Conservation (phyloP, 306 rosid genomes). For the Alnus glutinosa region DNA sequence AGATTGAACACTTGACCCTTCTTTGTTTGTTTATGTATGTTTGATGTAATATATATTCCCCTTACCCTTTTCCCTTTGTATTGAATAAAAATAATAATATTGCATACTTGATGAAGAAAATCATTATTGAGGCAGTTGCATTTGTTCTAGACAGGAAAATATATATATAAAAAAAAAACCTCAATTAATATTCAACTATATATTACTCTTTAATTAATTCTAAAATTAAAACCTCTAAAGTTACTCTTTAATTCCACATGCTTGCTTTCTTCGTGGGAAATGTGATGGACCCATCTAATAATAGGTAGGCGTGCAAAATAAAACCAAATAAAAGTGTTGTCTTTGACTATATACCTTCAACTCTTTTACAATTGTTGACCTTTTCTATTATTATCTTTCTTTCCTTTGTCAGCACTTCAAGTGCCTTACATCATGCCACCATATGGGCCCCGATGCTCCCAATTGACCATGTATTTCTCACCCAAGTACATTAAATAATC, state of each 20-base stretch:
- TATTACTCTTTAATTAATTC: not conserved
- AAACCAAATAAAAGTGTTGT: constrained; percentile 16
- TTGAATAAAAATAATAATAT: no score
- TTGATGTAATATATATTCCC: no score
- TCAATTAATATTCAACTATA: not conserved
- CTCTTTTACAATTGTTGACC: not conserved
- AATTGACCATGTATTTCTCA: not conserved
- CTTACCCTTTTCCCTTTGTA: no score
- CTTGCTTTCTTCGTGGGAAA: constrained; percentile 2
- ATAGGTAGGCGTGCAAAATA: constrained; percentile 37
- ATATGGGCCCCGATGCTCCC: not conserved
- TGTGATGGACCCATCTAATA: constrained; percentile 23
- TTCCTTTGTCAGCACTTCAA: constrained; percentile 1
- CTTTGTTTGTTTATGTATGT: no score
- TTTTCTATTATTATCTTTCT: not conserved
- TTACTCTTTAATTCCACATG: not conserved
- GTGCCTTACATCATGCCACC: constrained; percentile 29
- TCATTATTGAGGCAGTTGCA: not conserved
- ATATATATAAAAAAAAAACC: not conserved
- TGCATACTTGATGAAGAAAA: not conserved
- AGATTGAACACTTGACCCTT: no score
- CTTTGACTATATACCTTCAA: constrained; percentile 10
- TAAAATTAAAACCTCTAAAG: no score
- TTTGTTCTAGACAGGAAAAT: not conserved
- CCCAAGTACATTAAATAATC: no score